Conservation (phyloP, 345 rosid species). For the Capsella bursapastoris region DNA sequence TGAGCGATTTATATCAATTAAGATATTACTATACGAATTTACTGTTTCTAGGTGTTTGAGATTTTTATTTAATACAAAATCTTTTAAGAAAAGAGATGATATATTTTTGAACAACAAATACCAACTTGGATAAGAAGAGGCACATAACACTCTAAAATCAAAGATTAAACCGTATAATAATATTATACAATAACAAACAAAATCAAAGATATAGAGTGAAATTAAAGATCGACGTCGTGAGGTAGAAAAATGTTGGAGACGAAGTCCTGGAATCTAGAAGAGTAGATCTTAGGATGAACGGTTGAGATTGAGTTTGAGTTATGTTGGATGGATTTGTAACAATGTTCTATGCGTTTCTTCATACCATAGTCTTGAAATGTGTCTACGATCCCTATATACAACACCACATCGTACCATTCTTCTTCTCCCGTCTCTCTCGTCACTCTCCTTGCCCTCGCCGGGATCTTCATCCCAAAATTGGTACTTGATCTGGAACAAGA, state of each 20-base stretch:
- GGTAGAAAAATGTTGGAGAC: conserved; percentile 49
- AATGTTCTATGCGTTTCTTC: conserved; percentile 56
- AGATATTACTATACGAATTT: too few relatives aligned
- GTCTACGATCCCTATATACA: conserved; percentile 55
- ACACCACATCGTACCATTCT: conserved; percentile 45
- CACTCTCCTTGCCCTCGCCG: conserved; percentile 51
- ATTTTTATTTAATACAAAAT: too few relatives aligned
- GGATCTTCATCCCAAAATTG: conserved; percentile 47
- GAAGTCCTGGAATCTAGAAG: conserved; percentile 57
- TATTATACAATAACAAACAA: neutral
- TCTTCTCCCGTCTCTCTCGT: conserved; percentile 9
- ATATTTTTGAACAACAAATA: conserved; percentile 9
- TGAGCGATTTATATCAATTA: too few relatives aligned
- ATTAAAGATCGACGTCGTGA: conserved; percentile 5
- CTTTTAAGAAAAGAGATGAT: neutral
- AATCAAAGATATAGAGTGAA: neutral
- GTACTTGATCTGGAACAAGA: conserved; percentile 28
- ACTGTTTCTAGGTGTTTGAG: too few relatives aligned
- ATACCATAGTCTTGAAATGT: conserved; percentile 52
- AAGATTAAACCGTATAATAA: neutral
- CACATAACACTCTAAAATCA: neutral
- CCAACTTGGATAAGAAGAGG: conserved; percentile 14
- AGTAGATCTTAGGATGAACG: conserved; percentile 54
- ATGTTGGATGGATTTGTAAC: conserved; percentile 56
- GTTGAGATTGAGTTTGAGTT: conserved; percentile 58